Conservation (phyloP, 2,329 filamentous ascomycete species). For the Hypomyces rosellus region DNA sequence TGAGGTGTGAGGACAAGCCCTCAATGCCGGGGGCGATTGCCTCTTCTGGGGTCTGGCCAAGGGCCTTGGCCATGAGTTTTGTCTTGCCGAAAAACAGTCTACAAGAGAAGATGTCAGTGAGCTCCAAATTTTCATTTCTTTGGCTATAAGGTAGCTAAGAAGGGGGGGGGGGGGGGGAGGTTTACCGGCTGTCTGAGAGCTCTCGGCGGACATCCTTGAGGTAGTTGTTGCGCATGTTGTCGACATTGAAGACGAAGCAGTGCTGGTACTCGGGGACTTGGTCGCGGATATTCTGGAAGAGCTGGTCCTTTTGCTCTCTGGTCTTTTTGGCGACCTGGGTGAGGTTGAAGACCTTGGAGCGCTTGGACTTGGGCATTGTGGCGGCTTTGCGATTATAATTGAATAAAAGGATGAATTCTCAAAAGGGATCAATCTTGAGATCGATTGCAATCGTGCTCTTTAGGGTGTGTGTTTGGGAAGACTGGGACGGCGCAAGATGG, state of each 20-base stretch:
- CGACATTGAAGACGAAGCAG: constrained; percentile 88
- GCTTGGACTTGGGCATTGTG: constrained; percentile 93
- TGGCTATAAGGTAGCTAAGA: neutral
- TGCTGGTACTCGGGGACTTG: constrained; percentile 79
- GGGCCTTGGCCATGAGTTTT: constrained; percentile 95
- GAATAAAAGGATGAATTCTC: no score
- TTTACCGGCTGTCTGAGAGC: constrained; percentile 74
- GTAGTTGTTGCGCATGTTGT: constrained; percentile 98
- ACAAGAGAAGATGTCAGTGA: constrained; percentile 1
- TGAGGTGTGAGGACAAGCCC: constrained; percentile 60
- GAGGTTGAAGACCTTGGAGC: constrained; percentile 80
- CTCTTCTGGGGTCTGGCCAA: constrained; percentile 71
- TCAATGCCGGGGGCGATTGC: constrained; percentile 76
- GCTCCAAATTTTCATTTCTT: no score
- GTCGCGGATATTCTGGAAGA: constrained; percentile 84
- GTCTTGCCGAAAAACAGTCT: constrained; percentile 99
- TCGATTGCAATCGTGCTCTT: no score
- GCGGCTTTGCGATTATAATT: constrained; percentile 12
- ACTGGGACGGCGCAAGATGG: neutral
- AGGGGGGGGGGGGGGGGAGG: constrained; percentile 7
- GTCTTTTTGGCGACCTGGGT: constrained; percentile 90
- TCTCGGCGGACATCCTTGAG: constrained; percentile 84
- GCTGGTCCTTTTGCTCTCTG: constrained; percentile 81
- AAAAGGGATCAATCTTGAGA: no score
- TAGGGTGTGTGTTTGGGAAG: no score